Base-by-base conservation (phyloP, 345 rosid species). In the Zanthoxylum bungeanum region DNA sequence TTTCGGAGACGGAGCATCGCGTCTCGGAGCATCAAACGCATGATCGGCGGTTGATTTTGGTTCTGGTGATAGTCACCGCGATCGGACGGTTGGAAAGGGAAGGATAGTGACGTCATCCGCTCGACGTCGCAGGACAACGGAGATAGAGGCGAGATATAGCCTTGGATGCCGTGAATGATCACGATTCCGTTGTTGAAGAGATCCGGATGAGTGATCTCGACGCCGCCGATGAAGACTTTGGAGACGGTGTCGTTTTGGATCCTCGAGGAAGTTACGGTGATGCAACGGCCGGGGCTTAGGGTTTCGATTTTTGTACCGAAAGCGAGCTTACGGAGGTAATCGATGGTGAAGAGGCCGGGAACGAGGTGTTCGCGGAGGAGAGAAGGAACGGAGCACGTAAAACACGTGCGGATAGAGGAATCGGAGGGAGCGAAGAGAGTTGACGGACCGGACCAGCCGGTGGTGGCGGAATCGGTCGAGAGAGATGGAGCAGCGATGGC, bases 291-390 rank as follows among this genome's bases (percentile, higher is more conserved):
- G n/a, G 88, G 78, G 53, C 81, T 77, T 60, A 88, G 74, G 11
- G 91, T 81, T 70, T 86, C 91, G 58, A 89, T 69, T 72, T 83
- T 86, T 37, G 91, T 81, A 7, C 89, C 89, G 61, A 86, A 89
- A 49, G 85, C 53, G 8, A 89, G 88, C 27, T 76, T 78, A 5
- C 76, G 83, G 76, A 89, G 93, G 73, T 89, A 89, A 60, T 76
- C 77, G 61, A 76, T 70, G 57, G 87, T 71, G 79, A 83, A 86
- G 60, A 86, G 88, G 37, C 91, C 91, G 1, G 91, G 91, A 65
- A 89, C 85, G 22, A 89, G 76, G 84, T 86, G 91, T 69, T 89
- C 93, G 9, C 82, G 87, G 79, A 89, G 91, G 71, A 89, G 80
- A 52, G 73, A 70, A 2, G 83, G 79, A 16, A 70, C 49, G 19